phyloP scores from a whole-genome alignment of 176 grass and related monocot species.

The sorghum (Sorghum bicolor) region DNA sequence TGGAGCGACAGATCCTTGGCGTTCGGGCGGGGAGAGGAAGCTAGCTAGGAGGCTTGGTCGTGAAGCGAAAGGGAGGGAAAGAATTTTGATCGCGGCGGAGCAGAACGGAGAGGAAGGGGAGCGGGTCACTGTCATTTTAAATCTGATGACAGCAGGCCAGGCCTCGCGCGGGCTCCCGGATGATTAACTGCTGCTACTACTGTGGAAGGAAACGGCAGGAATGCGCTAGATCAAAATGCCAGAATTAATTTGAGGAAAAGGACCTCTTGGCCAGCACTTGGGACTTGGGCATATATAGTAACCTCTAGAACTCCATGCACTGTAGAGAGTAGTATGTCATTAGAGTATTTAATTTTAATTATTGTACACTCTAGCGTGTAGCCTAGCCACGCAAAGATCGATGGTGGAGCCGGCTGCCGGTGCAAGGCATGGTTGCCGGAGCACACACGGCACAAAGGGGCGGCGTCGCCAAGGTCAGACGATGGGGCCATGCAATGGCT shows the following conservation, averaged over 20 bases:
- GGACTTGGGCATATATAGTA: background rate
- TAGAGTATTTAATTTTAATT: background rate
- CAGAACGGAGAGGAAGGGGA: constrained; percentile 10
- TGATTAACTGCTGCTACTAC: background rate
- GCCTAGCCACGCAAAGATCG: background rate
- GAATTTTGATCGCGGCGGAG: constrained; percentile 42
- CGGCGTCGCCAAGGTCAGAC: background rate
- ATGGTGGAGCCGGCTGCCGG: constrained; percentile 34
- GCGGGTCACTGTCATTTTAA: constrained; percentile 13
- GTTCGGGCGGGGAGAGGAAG: constrained; percentile 46
- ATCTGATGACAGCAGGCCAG: background rate
- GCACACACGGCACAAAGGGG: background rate
- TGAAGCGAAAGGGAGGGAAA: constrained; percentile 40
- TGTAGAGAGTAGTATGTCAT: no score
- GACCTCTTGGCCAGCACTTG: background rate
- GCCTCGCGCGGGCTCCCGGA: background rate
- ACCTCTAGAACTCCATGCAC: background rate
- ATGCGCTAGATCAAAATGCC: constrained; percentile 4
- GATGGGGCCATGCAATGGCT: constrained; percentile 6
- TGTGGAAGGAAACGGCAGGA: constrained; percentile 36
- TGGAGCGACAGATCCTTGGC: constrained; percentile 34
- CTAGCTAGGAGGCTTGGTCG: constrained; percentile 38
- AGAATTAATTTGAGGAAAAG: background rate
- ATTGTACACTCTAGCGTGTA: background rate
- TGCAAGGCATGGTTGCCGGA: background rate